These are phyloP conservation scores for Oemleria cerasiformis DNA, from an alignment of 306 rosid species.

Conservation along the genomic window DNA sequence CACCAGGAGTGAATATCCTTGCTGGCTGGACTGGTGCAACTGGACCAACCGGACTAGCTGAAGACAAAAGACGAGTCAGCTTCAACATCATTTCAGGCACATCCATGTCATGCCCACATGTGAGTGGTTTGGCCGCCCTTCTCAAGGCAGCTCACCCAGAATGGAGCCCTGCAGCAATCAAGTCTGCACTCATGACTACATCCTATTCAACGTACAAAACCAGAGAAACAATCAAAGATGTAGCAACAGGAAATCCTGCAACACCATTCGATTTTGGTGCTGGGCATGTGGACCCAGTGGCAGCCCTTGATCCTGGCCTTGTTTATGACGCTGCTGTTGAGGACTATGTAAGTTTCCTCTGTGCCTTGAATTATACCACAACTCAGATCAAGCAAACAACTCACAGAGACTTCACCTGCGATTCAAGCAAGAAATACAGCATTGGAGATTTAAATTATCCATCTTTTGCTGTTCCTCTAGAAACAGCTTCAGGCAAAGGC, in stretches of 20 bases:
- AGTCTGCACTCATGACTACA: constrained; percentile 95
- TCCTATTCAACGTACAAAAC: constrained; percentile 57
- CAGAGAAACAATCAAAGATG: constrained; percentile 55
- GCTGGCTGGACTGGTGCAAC: constrained; percentile 80
- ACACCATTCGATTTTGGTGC: constrained; percentile 87
- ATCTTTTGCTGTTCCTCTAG: constrained; percentile 75
- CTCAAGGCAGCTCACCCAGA: constrained; percentile 70
- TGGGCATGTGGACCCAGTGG: constrained; percentile 79
- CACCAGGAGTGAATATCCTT: constrained; percentile 94
- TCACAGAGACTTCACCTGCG: constrained; percentile 47
- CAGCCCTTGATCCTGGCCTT: constrained; percentile 92
- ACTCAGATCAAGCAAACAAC: constrained; percentile 44
- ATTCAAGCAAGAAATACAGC: constrained; percentile 48
- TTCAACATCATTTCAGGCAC: constrained; percentile 88
- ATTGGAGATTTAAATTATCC: constrained; percentile 81
- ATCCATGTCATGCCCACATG: constrained; percentile 97
- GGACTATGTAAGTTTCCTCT: constrained; percentile 73
- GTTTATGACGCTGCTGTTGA: constrained; percentile 54
- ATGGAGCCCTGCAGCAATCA: constrained; percentile 90
- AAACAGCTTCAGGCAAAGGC: constrained; percentile 43
- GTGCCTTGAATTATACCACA: constrained; percentile 70
- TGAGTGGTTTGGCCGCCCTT: constrained; percentile 79
- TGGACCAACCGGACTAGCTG: constrained; percentile 57
- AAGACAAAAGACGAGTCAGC: constrained; percentile 53
- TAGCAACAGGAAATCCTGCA: constrained; percentile 56